phyloP scores from a whole-genome alignment of 305 asterid genomes.

The Galium porrigens region DNA sequence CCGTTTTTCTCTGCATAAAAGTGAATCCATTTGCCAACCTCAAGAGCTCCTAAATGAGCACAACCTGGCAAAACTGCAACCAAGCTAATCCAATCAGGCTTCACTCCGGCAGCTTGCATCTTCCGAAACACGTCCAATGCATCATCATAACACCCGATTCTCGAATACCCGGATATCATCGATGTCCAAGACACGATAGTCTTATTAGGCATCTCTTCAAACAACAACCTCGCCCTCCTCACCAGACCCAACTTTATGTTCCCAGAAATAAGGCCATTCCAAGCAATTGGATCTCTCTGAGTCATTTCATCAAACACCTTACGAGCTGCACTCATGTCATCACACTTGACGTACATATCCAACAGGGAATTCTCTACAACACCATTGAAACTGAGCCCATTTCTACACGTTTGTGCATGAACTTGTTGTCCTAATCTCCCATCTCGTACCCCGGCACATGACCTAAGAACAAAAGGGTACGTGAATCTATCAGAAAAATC shows the following conservation, averaged over 20 bases:
- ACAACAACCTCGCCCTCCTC: constrained; percentile 45
- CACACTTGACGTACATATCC: constrained; percentile 65
- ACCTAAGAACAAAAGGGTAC: constrained; percentile 60
- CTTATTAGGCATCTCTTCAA: constrained; percentile 50
- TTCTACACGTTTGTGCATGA: constrained; percentile 46
- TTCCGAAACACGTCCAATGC: constrained; percentile 57
- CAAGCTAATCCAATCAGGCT: constrained; percentile 74
- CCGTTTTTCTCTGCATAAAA: constrained; percentile 41
- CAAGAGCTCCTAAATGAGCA: constrained; percentile 62
- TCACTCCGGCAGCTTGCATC: constrained; percentile 58
- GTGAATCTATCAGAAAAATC: constrained; percentile 47
- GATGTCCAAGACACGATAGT: constrained; percentile 66
- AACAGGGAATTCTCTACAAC: constrained; percentile 45
- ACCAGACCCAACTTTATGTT: constrained; percentile 46
- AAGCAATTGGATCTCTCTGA: constrained; percentile 59
- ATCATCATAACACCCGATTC: constrained; percentile 34
- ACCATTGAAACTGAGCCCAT: constrained; percentile 30
- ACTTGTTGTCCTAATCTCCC: constrained; percentile 40
- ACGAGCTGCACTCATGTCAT: constrained; percentile 34
- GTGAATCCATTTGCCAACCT: constrained; percentile 74
- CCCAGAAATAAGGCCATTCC: constrained; percentile 72
- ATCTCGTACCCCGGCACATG: constrained; percentile 41
- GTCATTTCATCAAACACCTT: constrained; percentile 59
- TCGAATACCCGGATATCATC: constrained; percentile 66
- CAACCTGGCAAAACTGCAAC: constrained; percentile 59